phyloP scores from a whole-genome alignment of 1,139 yeast species.

The Zygosaccharomyces sapae region DNA sequence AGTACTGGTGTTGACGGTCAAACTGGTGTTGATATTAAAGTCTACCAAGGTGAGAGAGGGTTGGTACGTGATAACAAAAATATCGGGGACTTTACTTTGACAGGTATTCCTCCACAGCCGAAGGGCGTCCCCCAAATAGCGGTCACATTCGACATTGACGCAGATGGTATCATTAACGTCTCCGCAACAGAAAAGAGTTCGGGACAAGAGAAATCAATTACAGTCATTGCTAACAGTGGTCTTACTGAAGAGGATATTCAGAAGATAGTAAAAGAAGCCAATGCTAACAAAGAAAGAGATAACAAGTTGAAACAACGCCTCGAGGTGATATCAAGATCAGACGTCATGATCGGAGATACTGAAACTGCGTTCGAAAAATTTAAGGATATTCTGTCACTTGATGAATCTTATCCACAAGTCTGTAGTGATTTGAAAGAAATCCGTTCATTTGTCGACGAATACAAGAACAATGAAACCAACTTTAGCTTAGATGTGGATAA shows the following conservation, averaged over 20 bases:
- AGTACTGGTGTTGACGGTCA: conserved; percentile 87
- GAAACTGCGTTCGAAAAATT: conserved; percentile 49
- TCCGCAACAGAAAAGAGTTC: conserved; percentile 65
- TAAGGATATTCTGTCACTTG: conserved; percentile 39
- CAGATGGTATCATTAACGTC: conserved; percentile 77
- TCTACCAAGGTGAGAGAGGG: conserved; percentile 75
- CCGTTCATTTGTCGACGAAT: conserved; percentile 37
- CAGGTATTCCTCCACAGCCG: conserved; percentile 67
- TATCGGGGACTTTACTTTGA: conserved; percentile 66
- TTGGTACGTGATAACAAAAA: conserved; percentile 67
- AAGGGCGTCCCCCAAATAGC: conserved; percentile 75
- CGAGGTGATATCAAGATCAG: conserved; percentile 44
- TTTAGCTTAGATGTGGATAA: conserved; percentile 34
- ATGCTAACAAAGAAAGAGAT: conserved; percentile 30
- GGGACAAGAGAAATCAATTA: conserved; percentile 53
- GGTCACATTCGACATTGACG: conserved; percentile 72
- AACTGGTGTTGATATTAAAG: conserved; percentile 73
- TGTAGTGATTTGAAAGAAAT: conserved; percentile 26
- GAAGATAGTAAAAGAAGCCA: conserved; percentile 49
- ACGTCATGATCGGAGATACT: conserved; percentile 53
- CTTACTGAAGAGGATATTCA: conserved; percentile 61
- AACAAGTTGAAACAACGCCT: conserved; percentile 36
- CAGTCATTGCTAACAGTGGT: conserved; percentile 67
- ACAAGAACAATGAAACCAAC: conserved; percentile 43
- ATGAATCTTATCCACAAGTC: conserved; percentile 38